Percentiles rank a stretch among this genome's conserved stretches.
phyloP scores from a whole-genome alignment of 306 rosid species.

The Quercus suber region DNA sequence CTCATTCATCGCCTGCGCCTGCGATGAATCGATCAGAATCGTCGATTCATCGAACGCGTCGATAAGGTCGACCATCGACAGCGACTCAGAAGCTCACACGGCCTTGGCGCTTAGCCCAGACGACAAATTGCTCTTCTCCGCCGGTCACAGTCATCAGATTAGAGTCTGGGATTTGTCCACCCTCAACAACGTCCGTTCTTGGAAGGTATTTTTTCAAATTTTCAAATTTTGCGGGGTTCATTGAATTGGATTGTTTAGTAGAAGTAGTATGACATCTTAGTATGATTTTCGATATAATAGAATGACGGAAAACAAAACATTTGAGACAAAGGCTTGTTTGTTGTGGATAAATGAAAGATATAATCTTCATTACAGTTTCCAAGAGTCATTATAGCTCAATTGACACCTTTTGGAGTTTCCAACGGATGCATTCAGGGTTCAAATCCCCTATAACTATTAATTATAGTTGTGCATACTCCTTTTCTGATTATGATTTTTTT shows the following conservation, averaged over 20 bases:
- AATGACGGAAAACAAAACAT: no score
- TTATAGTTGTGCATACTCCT: neutral
- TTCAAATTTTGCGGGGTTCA: neutral
- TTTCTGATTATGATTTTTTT: neutral
- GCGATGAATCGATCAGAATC: slow-evolving; percentile 69
- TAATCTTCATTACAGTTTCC: neutral
- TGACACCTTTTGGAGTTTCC: no score
- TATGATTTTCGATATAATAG: no score
- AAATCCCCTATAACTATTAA: no score
- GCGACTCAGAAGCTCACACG: slow-evolving; percentile 66
- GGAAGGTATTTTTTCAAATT: slow-evolving; percentile 60
- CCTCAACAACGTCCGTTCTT: slow-evolving; percentile 68
- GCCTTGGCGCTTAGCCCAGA: slow-evolving; percentile 73
- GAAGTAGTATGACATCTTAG: no score
- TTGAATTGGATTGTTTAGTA: neutral
- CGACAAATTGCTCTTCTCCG: slow-evolving; percentile 63
- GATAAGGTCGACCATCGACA: slow-evolving; percentile 62
- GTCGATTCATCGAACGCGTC: slow-evolving; percentile 72
- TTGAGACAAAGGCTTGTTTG: no score
- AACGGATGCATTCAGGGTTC: no score
- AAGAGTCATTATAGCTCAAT: no score
- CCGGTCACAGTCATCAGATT: slow-evolving; percentile 79
- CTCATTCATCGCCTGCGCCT: slow-evolving; percentile 73
- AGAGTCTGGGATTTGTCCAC: slow-evolving; percentile 86
- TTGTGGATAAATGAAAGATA: neutral